phyloP scores from a whole-genome alignment of 805 yeast species.

The Blastobotrys parvus region DNA sequence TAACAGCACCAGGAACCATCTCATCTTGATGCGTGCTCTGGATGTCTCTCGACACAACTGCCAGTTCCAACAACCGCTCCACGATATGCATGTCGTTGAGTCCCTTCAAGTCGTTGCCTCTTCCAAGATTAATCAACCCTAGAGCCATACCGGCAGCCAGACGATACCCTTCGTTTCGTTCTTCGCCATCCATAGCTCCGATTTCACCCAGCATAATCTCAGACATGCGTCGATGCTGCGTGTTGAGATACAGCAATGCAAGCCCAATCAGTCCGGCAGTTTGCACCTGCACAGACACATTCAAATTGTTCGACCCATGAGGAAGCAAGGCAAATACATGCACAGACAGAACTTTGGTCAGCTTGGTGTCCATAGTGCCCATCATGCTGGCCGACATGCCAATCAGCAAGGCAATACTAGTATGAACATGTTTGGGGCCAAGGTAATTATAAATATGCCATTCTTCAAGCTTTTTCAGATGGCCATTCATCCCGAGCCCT shows the following conservation, averaged over 20 bases:
- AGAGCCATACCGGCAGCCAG: conserved; percentile 82
- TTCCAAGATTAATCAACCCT: conserved; percentile 77
- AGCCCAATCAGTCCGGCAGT: conserved; percentile 88
- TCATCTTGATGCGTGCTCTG: conserved; percentile 56
- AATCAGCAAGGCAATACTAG: conserved; percentile 77
- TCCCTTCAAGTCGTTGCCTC: conserved; percentile 54
- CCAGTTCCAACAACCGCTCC: conserved; percentile 49
- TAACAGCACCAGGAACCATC: conserved; percentile 60
- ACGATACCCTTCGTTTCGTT: conserved; percentile 59
- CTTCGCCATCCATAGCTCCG: conserved; percentile 1
- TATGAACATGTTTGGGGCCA: conserved; percentile 77
- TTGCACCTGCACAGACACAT: conserved; percentile 76
- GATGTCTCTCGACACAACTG: conserved; percentile 46
- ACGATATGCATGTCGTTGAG: conserved; percentile 56
- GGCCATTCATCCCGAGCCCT: conserved; percentile 90
- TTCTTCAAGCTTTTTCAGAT: conserved; percentile 72
- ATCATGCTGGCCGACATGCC: conserved; percentile 88
- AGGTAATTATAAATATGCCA: conserved; percentile 94
- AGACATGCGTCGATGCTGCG: conserved; percentile 81
- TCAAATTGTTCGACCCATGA: conserved; percentile 79
- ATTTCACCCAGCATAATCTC: conserved; percentile 69
- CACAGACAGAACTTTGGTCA: conserved; percentile 85
- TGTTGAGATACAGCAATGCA: conserved; percentile 70
- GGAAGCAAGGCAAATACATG: conserved; percentile 91
- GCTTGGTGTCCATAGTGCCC: conserved; percentile 76